Evolutionary conservation across 2,329 filamentous ascomycete genomes (phyloP), one percentile per base, ranked within the genome.

Genomic region (Fusarium sp.): DNA sequence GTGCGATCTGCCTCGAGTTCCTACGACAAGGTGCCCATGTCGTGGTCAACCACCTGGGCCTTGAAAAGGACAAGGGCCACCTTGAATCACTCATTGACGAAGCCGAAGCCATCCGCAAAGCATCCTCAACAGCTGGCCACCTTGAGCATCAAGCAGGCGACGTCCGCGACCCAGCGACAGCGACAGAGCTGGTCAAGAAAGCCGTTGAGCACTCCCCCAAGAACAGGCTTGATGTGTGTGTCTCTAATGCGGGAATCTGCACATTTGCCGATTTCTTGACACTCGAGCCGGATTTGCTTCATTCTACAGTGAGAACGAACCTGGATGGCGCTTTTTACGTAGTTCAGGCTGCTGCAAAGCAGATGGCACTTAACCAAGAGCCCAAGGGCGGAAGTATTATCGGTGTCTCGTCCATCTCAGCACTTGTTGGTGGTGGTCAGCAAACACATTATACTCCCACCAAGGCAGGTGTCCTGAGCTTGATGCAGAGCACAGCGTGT

Each of bases 371-470:
- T 33, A 70, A 76, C 30, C 85, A 92, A 72, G 81, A 83, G 3
- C 88, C 89, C 0, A 78, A 87, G 0, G 92, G 93, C 17, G 94
- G 94, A 33, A 90, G 88, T 72, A 96, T 97, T 73, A 95, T 94
- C 68, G 91, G 87, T 54, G 84, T 94, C 39, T 90, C 87, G 9
- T 91, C 88, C 68, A 92, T 94, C 74, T 89, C 85, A 19, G 92
- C 91, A 0, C 85, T 94, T 14, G 91, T 94, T 1, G 93, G 93
- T 37, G 93, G 93, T 43, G 92, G 90, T 0, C 82, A 85, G 46
- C 93, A 96, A 81, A 90, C 88, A 25, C 93, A 97, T 76, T 97
- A 96, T 79, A 96, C 93, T 17, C 92, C 93, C 11, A 96, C 93
- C 17, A 97, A 97, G 79, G 93, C 93, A 0, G 93, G 92, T 4